Evolutionary conservation across 768 basidiomycete species (phyloP).

Genomic region (Termitomyces eurrhizus): DNA sequence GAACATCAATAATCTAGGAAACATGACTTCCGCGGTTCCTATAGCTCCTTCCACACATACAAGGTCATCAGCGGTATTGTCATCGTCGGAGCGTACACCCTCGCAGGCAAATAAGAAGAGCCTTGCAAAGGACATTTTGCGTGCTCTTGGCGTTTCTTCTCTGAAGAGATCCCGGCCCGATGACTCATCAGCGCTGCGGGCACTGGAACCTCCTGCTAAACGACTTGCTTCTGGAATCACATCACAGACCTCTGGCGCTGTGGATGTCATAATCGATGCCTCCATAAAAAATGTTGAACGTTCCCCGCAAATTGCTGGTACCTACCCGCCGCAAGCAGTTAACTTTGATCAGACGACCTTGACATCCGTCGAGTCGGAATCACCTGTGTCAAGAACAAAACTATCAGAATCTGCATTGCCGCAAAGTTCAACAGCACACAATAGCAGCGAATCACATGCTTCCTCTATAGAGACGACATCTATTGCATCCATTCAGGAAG

Average conservation of each 20-base stretch:
- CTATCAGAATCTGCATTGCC: neutral
- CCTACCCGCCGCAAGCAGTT: neutral
- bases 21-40: neutral
- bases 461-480: neutral
- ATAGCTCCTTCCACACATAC: neutral
- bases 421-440: neutral
- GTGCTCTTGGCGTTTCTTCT: slow-evolving; percentile 37
- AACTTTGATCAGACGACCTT: neutral
- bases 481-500: neutral
- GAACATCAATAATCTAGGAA: neutral
- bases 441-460: neutral
- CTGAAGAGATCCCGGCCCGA: slow-evolving; percentile 21
- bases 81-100: slow-evolving; percentile 24
- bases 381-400: neutral
- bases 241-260: neutral
- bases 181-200: neutral
- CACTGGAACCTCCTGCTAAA: slow-evolving; percentile 10
- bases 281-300: neutral
- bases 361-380: neutral
- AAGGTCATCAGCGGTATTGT: neutral
- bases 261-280: neutral
- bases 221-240: slow-evolving; percentile 7
- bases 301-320: neutral
- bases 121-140: slow-evolving; percentile 55
- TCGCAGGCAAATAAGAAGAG: slow-evolving; percentile 43